Evolutionary conservation across 1,139 yeast genomes (phyloP).

Genomic region (Kodamaea derodonti): DNA sequence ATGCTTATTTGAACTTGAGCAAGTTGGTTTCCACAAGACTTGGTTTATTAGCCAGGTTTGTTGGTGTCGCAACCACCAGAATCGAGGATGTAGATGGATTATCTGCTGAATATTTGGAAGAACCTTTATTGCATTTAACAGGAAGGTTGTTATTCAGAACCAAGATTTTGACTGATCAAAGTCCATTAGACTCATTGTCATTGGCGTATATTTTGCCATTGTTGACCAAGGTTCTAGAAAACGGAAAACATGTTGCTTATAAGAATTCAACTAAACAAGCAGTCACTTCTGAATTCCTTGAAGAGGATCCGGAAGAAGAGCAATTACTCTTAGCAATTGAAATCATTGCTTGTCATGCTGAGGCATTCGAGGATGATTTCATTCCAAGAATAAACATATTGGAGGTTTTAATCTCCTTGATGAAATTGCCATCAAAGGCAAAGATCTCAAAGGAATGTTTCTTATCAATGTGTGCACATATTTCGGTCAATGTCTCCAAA

Average conservation of each 20-base stretch:
- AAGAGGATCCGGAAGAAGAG: conserved; percentile 86
- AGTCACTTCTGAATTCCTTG: conserved; percentile 59
- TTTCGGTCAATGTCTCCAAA: conserved; percentile 55
- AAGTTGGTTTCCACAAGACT: conserved; percentile 43
- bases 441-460: conserved; percentile 82
- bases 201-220: conserved; percentile 75
- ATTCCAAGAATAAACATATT: conserved; percentile 71
- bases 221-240: conserved; percentile 57
- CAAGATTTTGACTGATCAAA: conserved; percentile 70
- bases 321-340: conserved; percentile 76
- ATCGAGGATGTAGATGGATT: conserved; percentile 39
- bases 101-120: conserved; percentile 43
- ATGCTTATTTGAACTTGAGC: conserved; percentile 44
- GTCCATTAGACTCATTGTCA: conserved; percentile 64
- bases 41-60: conserved; percentile 45
- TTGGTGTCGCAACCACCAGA: conserved; percentile 70
- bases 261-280: conserved; percentile 47
- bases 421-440: conserved; percentile 73
- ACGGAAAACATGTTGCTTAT: conserved; percentile 53
- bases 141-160: conserved; percentile 71
- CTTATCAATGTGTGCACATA: conserved; percentile 67
- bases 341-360: conserved; percentile 72
- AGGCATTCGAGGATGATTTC: conserved; percentile 58
- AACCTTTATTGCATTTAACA: conserved; percentile 50
- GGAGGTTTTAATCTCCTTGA: conserved; percentile 56